Base-by-base conservation (phyloP, 805 yeast species). In the Pachysolen tannophilus region DNA sequence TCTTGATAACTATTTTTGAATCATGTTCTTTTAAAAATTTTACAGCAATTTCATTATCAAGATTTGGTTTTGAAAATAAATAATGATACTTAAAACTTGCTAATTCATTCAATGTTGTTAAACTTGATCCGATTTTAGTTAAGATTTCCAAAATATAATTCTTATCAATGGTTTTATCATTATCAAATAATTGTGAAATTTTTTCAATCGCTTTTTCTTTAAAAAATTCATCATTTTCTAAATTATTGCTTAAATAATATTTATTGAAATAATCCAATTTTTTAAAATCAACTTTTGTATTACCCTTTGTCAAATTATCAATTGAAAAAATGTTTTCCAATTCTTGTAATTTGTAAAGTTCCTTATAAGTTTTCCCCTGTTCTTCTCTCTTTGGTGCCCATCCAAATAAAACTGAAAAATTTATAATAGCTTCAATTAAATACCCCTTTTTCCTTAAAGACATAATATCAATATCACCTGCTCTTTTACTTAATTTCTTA, bases 401-500 rank as follows among this genome's bases (percentile, higher is more conserved):
- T 1, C 99, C 99, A 55, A 86, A 82, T 39, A 92, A 63, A 0
- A 90, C 95, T 28, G 80, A 81, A 54, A 86, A 92, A 48, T 92
- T 92, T 6, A 84, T 62, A 26, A 92, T 56, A 0, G 98, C 92
- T 52, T 88, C 95, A 1, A 96, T 94, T 5, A 86, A 57, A 11
- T 83, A 67, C 0, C 95, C 95, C 28, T 63, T 63, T 0, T 63
- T 58, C 24, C 62, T 67, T 54, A 82, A 61, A 5, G 71, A 67
- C 44, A 71, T 55, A 2, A 92, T 77, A 32, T 86, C 85, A 8
- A 74, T 72, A 52, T 86, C 95, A 6, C 94, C 90, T 15, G 79
- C 72, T 43, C 99, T 66, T 51, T 92, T 92, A 35, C 94, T 81
- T 20, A 92, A 61, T 50, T 92, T 92, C 49, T 80, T 81, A 48